Evolutionary conservation across 2,329 filamentous ascomycete genomes (phyloP), one percentile per base, ranked within the genome.

Genomic region (Fusarium sublunatum): DNA sequence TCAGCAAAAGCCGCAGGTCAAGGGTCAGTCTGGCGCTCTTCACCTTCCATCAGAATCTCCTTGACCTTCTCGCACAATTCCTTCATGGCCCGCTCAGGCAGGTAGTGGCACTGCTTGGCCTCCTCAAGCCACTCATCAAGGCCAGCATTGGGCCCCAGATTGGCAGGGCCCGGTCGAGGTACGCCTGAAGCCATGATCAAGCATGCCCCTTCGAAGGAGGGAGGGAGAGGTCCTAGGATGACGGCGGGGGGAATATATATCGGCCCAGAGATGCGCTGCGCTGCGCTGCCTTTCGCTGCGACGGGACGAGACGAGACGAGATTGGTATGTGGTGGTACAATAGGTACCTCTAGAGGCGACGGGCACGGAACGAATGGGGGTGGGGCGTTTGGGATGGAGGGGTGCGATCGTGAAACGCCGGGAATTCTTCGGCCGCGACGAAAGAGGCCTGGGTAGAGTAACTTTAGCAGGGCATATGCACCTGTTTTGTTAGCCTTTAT

Each of bases 61-160:
- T 99, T 99, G 60, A 98, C 95, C 75, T 96, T 96, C 81, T 99
- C 95, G 77, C 95, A 99, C 44, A 99, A 85, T 77, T 96, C 91
- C 84, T 99, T 99, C 95, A 99, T 99, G 73, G 96, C 92, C 62
- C 89, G 82, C 79, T 99, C 95, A 45, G 95, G 95, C 48, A 99
- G 86, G 77, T 98, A 97, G 77, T 96, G 95, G 81, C 95, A 98
- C 78, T 95, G 91, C 79, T 97, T 97, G 40, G 95, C 95, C 77
- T 96, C 91, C 75, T 95, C 91, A 29, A 99, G 85, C 95, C 95
- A 99, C 80, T 98, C 93, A 76, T 97, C 92, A 31, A 96, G 88
- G 12, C 92, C 92, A 35, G 93, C 91, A 75, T 92, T 91, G 54
- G 91, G 87, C 64, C 88, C 88, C 66, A 98, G 82, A 70, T 91